Base-by-base conservation (phyloP, 768 basidiomycete species). In the Tulasnella sp. region DNA sequence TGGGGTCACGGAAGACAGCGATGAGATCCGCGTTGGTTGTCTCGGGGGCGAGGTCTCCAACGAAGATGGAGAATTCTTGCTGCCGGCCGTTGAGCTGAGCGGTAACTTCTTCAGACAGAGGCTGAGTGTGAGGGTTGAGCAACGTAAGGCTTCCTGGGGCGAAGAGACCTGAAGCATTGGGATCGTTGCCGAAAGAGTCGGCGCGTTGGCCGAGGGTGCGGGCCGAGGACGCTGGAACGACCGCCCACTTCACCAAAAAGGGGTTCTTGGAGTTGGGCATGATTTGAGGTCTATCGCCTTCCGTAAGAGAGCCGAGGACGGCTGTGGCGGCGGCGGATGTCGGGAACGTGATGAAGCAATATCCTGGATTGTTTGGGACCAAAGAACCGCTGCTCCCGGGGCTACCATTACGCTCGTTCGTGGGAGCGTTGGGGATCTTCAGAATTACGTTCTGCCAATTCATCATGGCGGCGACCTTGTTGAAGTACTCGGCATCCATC, bases 401-500 rank as follows among this genome's bases (percentile, higher is more conserved):
- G 64, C 64, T 41, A 22, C 83, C 76, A 36, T 85, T 14, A 12
- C 52, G 19, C 29, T 59, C 82, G 76, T 89, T 89, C 29, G 85
- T 84, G 52, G 84, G 79, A 19, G 87, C 84, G 73, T 81, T 86
- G 17, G 91, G 90, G 40, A 93, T 87, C 80, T 88, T 88, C 81
- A 92, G 87, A 78, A 79, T 84, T 67, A 67, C 67, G 17, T 88
- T 86, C 73, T 92, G 90, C 94, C 94, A 95, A 72, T 89, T 87
- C 90, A 94, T 92, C 78, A 94, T 82, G 62, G 80, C 81, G 80
- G 92, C 92, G 77, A 94, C 91, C 79, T 93, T 90, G 80, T 90
- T 90, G 59, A 89, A 91, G 83, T 95, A 96, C 79, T 92, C 90
- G 86, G 94, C 92, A 82, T 95, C 93, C 95, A 96, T 95, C 94